phyloP scores from a whole-genome alignment of 2,329 filamentous ascomycete genomes.

The Botrytis fragariae region DNA sequence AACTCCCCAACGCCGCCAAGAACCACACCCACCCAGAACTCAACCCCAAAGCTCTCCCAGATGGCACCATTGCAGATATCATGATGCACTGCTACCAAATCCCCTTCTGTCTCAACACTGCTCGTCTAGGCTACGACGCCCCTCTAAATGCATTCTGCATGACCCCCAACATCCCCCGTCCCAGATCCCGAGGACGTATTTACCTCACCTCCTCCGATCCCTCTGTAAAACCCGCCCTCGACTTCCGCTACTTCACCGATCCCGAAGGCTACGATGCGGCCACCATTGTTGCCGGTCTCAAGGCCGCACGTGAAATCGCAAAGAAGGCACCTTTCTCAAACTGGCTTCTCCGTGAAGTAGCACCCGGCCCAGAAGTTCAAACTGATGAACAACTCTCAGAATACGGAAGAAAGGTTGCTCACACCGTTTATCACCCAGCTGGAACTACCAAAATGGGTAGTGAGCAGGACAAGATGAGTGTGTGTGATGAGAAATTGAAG shows the following conservation, averaged over 20 bases:
- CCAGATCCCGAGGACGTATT: constrained; percentile 57
- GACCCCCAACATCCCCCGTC: constrained; percentile 58
- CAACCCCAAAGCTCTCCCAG: constrained; percentile 46
- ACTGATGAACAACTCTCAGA: constrained; percentile 78
- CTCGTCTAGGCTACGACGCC: constrained; percentile 65
- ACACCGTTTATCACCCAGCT: constrained; percentile 88
- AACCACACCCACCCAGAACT: constrained; percentile 46
- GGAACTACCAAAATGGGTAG: constrained; percentile 92
- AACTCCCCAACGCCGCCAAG: constrained; percentile 61
- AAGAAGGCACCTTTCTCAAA: constrained; percentile 42
- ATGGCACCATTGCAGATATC: constrained; percentile 76
- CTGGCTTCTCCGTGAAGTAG: constrained; percentile 44
- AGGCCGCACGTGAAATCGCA: constrained; percentile 39
- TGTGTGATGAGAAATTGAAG: constrained; percentile 74
- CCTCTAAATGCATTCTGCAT: constrained; percentile 53
- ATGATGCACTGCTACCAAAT: constrained; percentile 99
- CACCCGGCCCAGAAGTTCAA: constrained; percentile 46
- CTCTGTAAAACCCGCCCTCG: constrained; percentile 47
- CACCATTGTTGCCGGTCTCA: constrained; percentile 44
- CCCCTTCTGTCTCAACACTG: constrained; percentile 84
- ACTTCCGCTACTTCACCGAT: constrained; percentile 55
- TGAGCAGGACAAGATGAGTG: constrained; percentile 65
- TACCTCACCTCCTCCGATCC: constrained; percentile 51
- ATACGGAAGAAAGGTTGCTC: constrained; percentile 77
- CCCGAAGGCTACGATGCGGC: constrained; percentile 55